Evolutionary conservation across 116 monocot genomes (phyloP).

Genomic region (Dioscorea cayenensis): DNA sequence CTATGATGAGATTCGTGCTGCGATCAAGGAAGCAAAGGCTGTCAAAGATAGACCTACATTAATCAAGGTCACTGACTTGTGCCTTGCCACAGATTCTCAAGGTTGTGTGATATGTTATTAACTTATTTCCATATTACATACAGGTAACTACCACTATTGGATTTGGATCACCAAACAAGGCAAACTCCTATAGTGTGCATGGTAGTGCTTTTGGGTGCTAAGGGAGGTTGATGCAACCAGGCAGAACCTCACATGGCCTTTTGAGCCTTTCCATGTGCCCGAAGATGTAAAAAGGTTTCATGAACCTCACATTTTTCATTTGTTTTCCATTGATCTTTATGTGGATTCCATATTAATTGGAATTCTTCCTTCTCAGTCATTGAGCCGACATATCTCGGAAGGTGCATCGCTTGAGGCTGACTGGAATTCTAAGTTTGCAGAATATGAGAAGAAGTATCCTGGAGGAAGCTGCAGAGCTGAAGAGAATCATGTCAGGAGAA

Average conservation of each 20-base stretch:
- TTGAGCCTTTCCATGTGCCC: constrained; percentile 65
- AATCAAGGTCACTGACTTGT: constrained; percentile 35
- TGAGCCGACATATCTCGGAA: constrained; percentile 76
- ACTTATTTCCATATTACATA: neutral
- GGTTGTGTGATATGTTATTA: neutral
- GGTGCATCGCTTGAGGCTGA: constrained; percentile 79
- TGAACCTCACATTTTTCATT: neutral
- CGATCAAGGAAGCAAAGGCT: constrained; percentile 53
- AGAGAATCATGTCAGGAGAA: constrained; percentile 69
- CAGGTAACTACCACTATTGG: constrained; percentile 67
- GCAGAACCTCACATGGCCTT: constrained; percentile 55
- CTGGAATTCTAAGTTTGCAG: constrained; percentile 83
- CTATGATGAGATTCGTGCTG: constrained; percentile 56
- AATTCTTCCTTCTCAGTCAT: constrained; percentile 36
- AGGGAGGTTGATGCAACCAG: constrained; percentile 70
- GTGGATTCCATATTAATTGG: neutral
- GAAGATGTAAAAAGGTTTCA: constrained; percentile 55
- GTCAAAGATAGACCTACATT: constrained; percentile 61
- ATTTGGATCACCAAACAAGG: constrained; percentile 56
- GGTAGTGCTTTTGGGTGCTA: constrained; percentile 54
- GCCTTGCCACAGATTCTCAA: neutral
- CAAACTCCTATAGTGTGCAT: constrained; percentile 48
- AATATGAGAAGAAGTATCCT: constrained; percentile 88
- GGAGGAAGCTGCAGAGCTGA: constrained; percentile 78
- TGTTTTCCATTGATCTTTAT: neutral